Percentiles rank a stretch among this genome's conserved stretches.
Evolutionary conservation across 768 basidiomycete species (phyloP).

Genomic region (Agaricus blazei): DNA sequence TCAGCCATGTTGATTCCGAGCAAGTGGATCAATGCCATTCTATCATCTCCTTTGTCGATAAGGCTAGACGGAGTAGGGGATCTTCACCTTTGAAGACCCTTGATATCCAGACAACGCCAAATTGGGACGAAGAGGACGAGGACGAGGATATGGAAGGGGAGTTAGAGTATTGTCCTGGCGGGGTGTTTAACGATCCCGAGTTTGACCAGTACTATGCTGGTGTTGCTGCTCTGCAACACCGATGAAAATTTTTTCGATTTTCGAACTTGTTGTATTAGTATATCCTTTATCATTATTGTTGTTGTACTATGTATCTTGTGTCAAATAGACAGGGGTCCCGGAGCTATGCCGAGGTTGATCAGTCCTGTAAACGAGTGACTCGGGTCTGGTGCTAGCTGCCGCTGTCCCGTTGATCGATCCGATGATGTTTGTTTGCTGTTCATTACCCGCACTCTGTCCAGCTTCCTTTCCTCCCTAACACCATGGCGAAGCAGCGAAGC

Average conservation of each 20-base stretch:
- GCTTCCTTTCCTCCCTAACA: neutral
- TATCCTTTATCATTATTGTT: conserved; percentile 1
- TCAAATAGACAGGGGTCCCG: neutral
- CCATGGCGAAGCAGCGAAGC: conserved; percentile 7
- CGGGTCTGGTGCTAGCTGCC: conserved; percentile 6
- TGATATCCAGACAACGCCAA: conserved; percentile 15
- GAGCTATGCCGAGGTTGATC: no score
- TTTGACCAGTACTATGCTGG: conserved; percentile 27
- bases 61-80: conserved; percentile 21
- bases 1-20: conserved; percentile 32
- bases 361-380: neutral
- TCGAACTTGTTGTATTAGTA: conserved; percentile 5
- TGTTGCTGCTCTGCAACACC: conserved; percentile 10
- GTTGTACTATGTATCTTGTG: neutral
- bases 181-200: conserved; percentile 30
- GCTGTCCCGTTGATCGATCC: no score
- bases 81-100: conserved; percentile 13
- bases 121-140: conserved; percentile 18
- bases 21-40: conserved; percentile 22
- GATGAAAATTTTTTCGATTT: neutral
- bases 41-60: conserved; percentile 28
- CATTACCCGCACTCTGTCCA: neutral
- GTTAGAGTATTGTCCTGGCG: conserved; percentile 25
- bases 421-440: no score
- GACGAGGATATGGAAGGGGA: conserved; percentile 14